Base-by-base conservation (phyloP, 139 green algal species). In the Ettlia oleoabundans region DNA sequence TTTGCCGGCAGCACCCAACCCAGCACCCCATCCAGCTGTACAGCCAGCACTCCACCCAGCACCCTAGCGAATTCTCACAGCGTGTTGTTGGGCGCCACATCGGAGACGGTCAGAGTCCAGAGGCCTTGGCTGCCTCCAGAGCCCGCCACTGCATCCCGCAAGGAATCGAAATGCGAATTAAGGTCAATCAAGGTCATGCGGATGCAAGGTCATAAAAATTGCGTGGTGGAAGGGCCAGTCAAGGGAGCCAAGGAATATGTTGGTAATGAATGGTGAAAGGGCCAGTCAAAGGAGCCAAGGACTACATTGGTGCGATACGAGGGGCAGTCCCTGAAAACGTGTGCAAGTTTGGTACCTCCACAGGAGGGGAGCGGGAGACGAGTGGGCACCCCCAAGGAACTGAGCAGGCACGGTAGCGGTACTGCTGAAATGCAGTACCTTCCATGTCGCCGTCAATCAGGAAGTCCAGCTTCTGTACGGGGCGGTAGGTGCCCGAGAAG, bases 81-180 rank as follows among this genome's bases (percentile, higher is more conserved):
- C 6, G 67, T 85, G 51, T 72, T 62, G 38, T 85, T 85, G 67
- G 81, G 81, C 5, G 81, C 81, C 19, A 85, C 69, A n/a, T 85
- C 81, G 28, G 55, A 52, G 26, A 85, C 62, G 26, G 37, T 41
- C 26, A 85, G 53, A 3, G 38, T 72, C 81, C 81, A 85, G 51
- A 61, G 15, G 67, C 81, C 81, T 40, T 85, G 81, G 69, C 51
- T 82, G 70, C 81, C 81, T 37, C 81, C 81, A 0, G 52, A 47
- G 35, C 65, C 67, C 3, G 66, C 80, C 33, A 67, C 52, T 67
- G 72, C 71, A 66, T 37, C n/a, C 26, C 19, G 1, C 3, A 41
- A 2, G 13, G 47, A 10, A 58, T 10, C 13, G 47, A 10, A 58
- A n/a, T n/a, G n/a, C n/a, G 47, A 10, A 58, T 10, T 24, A 10